Evolutionary conservation across 2,329 filamentous ascomycete genomes (phyloP).

Genomic region (Eurotiales sp.): DNA sequence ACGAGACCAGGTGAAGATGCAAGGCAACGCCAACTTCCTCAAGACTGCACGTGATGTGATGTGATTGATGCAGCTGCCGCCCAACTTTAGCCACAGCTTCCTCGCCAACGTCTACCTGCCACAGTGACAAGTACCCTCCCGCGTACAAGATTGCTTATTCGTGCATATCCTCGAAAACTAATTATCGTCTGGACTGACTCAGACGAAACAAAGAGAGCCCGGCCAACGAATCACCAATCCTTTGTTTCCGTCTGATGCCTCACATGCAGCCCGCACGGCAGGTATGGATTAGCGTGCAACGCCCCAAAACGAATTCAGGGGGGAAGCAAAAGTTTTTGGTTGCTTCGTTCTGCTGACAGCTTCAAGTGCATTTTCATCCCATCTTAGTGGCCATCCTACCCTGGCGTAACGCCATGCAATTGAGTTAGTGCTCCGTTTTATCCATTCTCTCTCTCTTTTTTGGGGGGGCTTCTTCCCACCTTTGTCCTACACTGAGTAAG

Average conservation of each 20-base stretch:
- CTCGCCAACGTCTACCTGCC: neutral
- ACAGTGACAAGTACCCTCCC: too few species aligned
- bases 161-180: too few species aligned
- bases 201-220: constrained; percentile 1
- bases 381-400: neutral
- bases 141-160: too few species aligned
- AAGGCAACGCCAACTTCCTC: neutral
- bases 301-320: neutral
- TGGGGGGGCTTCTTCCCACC: too few species aligned
- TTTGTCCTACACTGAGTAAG: neutral
- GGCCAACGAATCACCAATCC: neutral
- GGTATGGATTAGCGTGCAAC: neutral
- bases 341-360: neutral
- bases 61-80: neutral
- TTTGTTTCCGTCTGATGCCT: constrained; percentile 5
- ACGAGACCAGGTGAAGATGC: neutral
- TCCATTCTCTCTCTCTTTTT: too few species aligned
- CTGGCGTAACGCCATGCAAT: too few species aligned
- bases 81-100: too few species aligned
- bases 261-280: constrained; percentile 7
- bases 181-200: neutral
- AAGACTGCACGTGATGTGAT: constrained; percentile 2
- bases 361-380: neutral
- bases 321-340: neutral
- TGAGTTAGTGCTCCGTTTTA: too few species aligned